A percentile compares a stretch with the other conserved stretches of the same genome.
These are phyloP conservation scores for Carex arenaria DNA, from an alignment of 202 grass and related monocot species.

Conservation along the genomic window DNA sequence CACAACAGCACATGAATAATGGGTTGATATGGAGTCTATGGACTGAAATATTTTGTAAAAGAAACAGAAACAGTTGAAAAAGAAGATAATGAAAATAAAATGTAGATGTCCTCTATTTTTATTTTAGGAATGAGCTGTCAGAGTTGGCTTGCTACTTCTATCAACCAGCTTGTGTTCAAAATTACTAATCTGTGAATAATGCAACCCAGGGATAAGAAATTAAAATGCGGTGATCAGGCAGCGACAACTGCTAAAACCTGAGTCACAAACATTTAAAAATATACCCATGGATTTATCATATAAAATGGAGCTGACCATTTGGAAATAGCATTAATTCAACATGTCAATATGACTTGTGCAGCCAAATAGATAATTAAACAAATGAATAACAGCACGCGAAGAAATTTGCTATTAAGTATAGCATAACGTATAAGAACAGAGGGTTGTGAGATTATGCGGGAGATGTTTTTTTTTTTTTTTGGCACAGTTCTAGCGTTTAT, in stretches of 20 bases:
- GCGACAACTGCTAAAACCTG: not conserved
- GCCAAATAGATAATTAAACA: too few relatives aligned
- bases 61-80: not conserved
- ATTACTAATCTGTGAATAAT: not conserved
- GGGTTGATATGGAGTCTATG: not conserved
- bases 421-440: too few relatives aligned
- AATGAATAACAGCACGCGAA: too few relatives aligned
- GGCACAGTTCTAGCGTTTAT: too few relatives aligned
- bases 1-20: not conserved
- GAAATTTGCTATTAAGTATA: too few relatives aligned
- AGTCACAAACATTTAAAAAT: not conserved
- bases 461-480: too few relatives aligned
- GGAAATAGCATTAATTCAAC: too few relatives aligned
- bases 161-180: not conserved
- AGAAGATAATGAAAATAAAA: not conserved
- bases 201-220: not conserved
- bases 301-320: not conserved
- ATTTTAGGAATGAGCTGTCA: too few relatives aligned
- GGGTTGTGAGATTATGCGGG: too few relatives aligned
- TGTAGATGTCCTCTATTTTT: not conserved
- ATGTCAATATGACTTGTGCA: too few relatives aligned
- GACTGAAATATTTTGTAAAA: not conserved
- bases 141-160: not conserved
- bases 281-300: not conserved
- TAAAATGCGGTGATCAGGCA: not conserved